Base-by-base conservation (phyloP, 768 basidiomycete genomes). In the Royoungia palumana region DNA sequence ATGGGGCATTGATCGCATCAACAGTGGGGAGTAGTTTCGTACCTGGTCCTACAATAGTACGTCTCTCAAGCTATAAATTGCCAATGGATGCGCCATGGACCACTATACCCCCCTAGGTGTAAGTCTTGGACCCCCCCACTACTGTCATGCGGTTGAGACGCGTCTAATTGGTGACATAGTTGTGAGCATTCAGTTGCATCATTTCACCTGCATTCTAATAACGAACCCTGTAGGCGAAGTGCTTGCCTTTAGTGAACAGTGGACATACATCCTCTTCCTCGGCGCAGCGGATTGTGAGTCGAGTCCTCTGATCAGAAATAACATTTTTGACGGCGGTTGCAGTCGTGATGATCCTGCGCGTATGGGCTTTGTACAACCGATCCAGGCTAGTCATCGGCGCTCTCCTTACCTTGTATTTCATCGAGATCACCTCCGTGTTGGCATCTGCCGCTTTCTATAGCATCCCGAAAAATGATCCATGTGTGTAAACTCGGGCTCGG, bases 221-320 rank as follows among this genome's bases (percentile, higher is more conserved):
- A 43, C 12, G 19, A 32, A 39, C 36, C 30, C 30, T n/a, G 6
- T 36, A 46, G 49, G 49, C 24, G 20, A 45, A 41, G 28, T 41
- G 17, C 14, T 48, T 12, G 4, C 24, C 24, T 4, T 16, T 34
- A 8, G 14, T 41, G 25, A 11, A 35, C 8, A 27, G 9, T 53
- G 46, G 46, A 6, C 20, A 4, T 45, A 35, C 20, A 6, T 34
- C 11, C 12, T 44, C 1, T 53, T 53, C 30, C 5, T 47, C 19
- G 43, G 22, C 19, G 24, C 37, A 14, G 43, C 46, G 2, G 51
- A 53, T 28, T 32, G 51, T 53, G 42, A 48, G 51, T 39, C 24
- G 24, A 25, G 24, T 25, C 24, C 24, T 25, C 8, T 25, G 24
- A 25, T 25, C 24, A 4, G 8, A 4, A 25, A 25, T 5, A 25